These are phyloP conservation scores for Trametes elegans DNA, from an alignment of 768 basidiomycete genomes.

Conservation along the genomic window DNA sequence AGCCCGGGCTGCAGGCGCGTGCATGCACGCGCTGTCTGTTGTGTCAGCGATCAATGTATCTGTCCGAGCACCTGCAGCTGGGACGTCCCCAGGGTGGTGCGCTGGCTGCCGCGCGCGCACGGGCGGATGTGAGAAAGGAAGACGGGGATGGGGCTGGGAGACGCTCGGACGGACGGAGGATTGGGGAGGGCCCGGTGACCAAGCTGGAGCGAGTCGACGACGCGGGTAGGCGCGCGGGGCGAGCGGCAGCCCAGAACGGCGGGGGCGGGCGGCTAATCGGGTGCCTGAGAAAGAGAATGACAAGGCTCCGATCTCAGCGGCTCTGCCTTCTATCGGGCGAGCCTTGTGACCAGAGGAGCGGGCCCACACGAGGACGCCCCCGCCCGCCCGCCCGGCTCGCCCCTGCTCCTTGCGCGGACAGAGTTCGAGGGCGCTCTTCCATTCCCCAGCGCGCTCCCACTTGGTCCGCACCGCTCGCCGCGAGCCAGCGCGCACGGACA, in stretches of 20 bases:
- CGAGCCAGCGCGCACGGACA: background rate
- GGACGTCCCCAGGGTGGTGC: background rate
- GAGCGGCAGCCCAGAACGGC: conserved; percentile 11
- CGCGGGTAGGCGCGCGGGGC: background rate
- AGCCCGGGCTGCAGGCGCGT: background rate
- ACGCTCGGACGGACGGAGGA: background rate
- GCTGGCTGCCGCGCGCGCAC: no score
- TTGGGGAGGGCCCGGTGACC: no score
- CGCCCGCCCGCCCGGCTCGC: background rate
- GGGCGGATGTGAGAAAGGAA: background rate
- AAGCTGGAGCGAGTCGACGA: background rate
- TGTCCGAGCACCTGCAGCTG: no score
- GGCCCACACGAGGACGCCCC: conserved; percentile 17
- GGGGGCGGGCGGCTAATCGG: conserved; percentile 16
- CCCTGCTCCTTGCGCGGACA: conserved; percentile 1
- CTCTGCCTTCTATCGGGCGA: conserved; percentile 20
- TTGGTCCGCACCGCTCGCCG: background rate
- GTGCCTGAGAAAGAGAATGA: conserved; percentile 23
- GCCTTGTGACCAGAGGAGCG: conserved; percentile 17
- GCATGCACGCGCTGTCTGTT: background rate
- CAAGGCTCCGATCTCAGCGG: conserved; percentile 26
- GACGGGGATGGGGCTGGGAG: background rate
- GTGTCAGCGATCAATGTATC: conserved; percentile 1
- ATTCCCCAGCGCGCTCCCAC: conserved; percentile 11
- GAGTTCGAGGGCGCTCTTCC: conserved; percentile 21